phyloP scores from a whole-genome alignment of 768 basidiomycete species.

The Peribolospora baueri region DNA sequence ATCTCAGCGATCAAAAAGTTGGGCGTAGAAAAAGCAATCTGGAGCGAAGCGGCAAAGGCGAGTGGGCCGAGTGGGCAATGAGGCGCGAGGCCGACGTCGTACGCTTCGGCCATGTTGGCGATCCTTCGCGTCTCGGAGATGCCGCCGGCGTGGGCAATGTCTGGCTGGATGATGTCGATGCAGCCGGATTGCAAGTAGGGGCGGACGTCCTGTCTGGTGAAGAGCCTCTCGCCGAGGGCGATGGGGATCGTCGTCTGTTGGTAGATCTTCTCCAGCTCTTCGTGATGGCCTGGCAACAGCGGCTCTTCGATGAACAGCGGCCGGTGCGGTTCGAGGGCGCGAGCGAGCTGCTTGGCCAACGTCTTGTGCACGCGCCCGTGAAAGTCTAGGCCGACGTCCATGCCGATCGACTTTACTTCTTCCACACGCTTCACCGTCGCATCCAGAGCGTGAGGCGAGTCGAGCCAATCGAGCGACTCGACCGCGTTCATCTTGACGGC shows the following conservation, averaged over 20 bases:
- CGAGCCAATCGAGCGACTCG: constrained; percentile 31
- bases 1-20: constrained; percentile 29
- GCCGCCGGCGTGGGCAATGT: constrained; percentile 24
- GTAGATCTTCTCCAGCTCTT: constrained; percentile 38
- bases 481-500: constrained; percentile 48
- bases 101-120: constrained; percentile 35
- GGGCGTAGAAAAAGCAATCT: constrained; percentile 33
- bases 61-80: constrained; percentile 51
- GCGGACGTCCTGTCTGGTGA: constrained; percentile 36
- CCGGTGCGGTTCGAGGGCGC: constrained; percentile 32
- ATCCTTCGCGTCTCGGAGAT: constrained; percentile 37
- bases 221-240: constrained; percentile 39
- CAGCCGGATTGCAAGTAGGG: constrained; percentile 30
- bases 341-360: constrained; percentile 44
- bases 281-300: constrained; percentile 34
- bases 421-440: constrained; percentile 32
- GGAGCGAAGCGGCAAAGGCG: constrained; percentile 44
- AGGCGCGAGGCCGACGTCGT: constrained; percentile 45
- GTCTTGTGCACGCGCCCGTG: constrained; percentile 45
- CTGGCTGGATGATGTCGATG: constrained; percentile 46
- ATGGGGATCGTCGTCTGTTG: constrained; percentile 35
- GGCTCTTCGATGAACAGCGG: constrained; percentile 46
- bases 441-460: constrained; percentile 31
- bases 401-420: constrained; percentile 29
- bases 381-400: constrained; percentile 46